phyloP scores from a whole-genome alignment of 768 basidiomycete genomes.

The Suillus americanus region DNA sequence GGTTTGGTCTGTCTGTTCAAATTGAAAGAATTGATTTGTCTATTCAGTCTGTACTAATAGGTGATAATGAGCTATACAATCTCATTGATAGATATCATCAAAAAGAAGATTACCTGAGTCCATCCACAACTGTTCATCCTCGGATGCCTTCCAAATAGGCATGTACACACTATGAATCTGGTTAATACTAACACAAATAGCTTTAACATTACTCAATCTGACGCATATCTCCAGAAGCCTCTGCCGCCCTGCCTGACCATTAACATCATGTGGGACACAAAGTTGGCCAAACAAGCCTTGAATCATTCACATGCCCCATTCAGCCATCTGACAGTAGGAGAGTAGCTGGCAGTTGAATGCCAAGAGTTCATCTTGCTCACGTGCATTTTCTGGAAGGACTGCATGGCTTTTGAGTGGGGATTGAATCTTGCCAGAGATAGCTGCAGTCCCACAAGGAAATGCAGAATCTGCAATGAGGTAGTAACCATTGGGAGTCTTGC shows the following conservation, averaged over 20 bases:
- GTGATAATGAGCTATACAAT: too few relatives aligned
- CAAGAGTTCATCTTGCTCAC: neutral
- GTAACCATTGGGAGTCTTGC: neutral
- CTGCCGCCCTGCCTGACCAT: neutral
- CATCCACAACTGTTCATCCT: neutral
- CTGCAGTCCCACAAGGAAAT: neutral
- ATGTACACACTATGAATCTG: neutral
- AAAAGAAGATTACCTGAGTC: too few relatives aligned
- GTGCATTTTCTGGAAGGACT: neutral
- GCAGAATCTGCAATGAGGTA: neutral
- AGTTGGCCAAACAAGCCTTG: neutral
- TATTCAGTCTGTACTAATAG: too few relatives aligned
- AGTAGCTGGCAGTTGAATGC: neutral
- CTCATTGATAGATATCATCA: too few relatives aligned
- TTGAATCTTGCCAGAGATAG: neutral
- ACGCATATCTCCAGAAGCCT: neutral
- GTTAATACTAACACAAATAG: neutral
- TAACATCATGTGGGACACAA: neutral
- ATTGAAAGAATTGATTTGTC: too few relatives aligned
- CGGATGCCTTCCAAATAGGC: neutral
- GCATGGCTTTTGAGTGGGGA: neutral
- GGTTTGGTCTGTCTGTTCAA: too few relatives aligned
- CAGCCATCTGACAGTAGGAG: neutral
- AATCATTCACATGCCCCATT: neutral
- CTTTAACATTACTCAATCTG: neutral